phyloP scores from a whole-genome alignment of 169 alveolate genomes.

The Neospora caninum region DNA sequence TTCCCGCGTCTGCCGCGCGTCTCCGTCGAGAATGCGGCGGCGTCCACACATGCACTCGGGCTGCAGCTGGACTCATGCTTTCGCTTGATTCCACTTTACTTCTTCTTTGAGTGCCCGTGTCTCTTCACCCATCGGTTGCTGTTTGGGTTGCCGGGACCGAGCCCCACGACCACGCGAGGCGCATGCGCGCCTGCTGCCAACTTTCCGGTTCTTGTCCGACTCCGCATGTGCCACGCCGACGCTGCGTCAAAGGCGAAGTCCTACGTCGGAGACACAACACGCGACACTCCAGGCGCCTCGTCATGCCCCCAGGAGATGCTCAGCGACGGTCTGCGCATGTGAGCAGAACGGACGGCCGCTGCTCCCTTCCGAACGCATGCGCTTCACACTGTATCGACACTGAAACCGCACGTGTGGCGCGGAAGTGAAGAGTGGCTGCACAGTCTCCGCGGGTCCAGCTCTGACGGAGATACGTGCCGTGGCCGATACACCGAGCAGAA shows the following conservation, averaged over 20 bases:
- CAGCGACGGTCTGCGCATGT: too few species aligned
- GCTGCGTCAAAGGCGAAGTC: constrained; percentile 17
- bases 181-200: constrained; percentile 63
- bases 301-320: neutral
- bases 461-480: too few species aligned
- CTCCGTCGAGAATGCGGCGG: too few species aligned
- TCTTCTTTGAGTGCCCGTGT: neutral
- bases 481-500: too few species aligned
- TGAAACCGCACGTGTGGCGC: too few species aligned
- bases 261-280: neutral
- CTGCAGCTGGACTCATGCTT: neutral
- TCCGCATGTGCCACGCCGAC: constrained; percentile 49
- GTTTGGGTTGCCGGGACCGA: constrained; percentile 80
- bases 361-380: neutral
- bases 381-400: too few species aligned
- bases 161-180: constrained; percentile 72
- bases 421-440: too few species aligned
- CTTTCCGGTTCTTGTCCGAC: constrained; percentile 59
- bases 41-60: too few species aligned
- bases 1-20: too few species aligned
- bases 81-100: neutral
- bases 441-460: too few species aligned
- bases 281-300: neutral
- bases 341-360: neutral
- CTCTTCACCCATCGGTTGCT: constrained; percentile 77